A percentile compares a stretch with the other conserved stretches of the same genome.
Evolutionary conservation across 208 protist genomes (phyloP).

Genomic region (Wallacemonas sp.): DNA sequence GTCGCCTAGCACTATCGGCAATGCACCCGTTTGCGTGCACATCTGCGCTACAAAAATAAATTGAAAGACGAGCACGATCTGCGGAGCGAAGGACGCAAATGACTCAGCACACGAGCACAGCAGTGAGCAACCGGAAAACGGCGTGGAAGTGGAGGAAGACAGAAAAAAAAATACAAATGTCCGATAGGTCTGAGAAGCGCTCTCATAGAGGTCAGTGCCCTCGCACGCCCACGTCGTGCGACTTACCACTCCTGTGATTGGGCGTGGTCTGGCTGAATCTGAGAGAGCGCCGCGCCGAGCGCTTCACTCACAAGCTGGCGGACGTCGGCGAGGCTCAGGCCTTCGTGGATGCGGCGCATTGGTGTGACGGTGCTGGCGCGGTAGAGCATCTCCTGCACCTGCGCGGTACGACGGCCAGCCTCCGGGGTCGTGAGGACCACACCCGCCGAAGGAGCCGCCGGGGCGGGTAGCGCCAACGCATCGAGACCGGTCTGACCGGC

Average conservation of each 20-base stretch:
- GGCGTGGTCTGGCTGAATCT: background rate
- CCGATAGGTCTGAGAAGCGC: too few species aligned
- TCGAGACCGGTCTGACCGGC: background rate
- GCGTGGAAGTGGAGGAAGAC: too few species aligned
- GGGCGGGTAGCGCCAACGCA: background rate
- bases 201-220: too few species aligned
- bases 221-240: background rate
- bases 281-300: slow-evolving; percentile 34
- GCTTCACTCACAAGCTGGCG: slow-evolving; percentile 34
- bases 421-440: slow-evolving; percentile 36
- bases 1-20: too few species aligned
- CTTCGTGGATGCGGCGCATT: slow-evolving; percentile 56
- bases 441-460: background rate
- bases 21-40: too few species aligned
- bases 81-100: too few species aligned
- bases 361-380: slow-evolving; percentile 42
- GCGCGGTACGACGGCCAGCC: slow-evolving; percentile 26
- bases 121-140: too few species aligned
- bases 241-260: background rate
- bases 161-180: too few species aligned
- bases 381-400: slow-evolving; percentile 38
- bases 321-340: slow-evolving; percentile 40
- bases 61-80: too few species aligned
- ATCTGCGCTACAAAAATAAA: too few species aligned
- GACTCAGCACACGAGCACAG: too few species aligned